Percentiles rank a stretch among this genome's conserved stretches.
These are phyloP conservation scores for Ceratonia siliqua DNA, from an alignment of 306 rosid species.

Conservation along the genomic window DNA sequence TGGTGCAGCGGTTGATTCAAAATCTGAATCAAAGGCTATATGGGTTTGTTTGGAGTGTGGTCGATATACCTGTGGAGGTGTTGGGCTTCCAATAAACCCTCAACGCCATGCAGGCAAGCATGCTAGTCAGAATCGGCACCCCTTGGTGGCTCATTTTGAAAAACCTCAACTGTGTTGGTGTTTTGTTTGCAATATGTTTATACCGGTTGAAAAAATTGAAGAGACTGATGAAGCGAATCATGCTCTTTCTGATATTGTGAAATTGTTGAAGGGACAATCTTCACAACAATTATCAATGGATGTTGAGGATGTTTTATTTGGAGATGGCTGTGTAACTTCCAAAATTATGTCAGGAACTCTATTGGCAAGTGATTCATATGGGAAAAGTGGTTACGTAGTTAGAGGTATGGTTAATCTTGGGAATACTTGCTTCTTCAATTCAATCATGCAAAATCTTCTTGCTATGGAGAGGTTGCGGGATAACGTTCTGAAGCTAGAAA, in stretches of 20 bases:
- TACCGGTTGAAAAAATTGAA: constrained; percentile 59
- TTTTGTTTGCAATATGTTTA: constrained; percentile 64
- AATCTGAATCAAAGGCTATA: constrained; percentile 64
- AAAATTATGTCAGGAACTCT: constrained; percentile 53
- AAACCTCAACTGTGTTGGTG: constrained; percentile 91
- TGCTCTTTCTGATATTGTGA: constrained; percentile 58
- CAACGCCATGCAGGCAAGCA: constrained; percentile 67
- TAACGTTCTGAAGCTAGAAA: constrained; percentile 53
- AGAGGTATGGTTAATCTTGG: constrained; percentile 89
- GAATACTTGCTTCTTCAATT: constrained; percentile 96
- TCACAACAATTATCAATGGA: constrained; percentile 41
- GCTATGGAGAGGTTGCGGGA: constrained; percentile 72
- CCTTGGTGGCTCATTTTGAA: constrained; percentile 58
- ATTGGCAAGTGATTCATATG: constrained; percentile 39
- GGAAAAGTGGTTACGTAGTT: constrained; percentile 60
- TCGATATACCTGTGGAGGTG: constrained; percentile 77
- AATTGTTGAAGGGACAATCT: constrained; percentile 58
- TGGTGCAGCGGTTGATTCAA: constrained; percentile 49
- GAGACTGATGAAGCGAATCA: constrained; percentile 56
- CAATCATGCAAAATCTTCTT: constrained; percentile 81
- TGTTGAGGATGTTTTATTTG: constrained; percentile 48
- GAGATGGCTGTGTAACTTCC: constrained; percentile 50
- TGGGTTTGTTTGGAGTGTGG: constrained; percentile 97
- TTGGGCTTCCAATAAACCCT: constrained; percentile 72
- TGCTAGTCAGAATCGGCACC: constrained; percentile 69